phyloP scores from a whole-genome alignment of 2,329 filamentous ascomycete species.

The Apiospora hydei region DNA sequence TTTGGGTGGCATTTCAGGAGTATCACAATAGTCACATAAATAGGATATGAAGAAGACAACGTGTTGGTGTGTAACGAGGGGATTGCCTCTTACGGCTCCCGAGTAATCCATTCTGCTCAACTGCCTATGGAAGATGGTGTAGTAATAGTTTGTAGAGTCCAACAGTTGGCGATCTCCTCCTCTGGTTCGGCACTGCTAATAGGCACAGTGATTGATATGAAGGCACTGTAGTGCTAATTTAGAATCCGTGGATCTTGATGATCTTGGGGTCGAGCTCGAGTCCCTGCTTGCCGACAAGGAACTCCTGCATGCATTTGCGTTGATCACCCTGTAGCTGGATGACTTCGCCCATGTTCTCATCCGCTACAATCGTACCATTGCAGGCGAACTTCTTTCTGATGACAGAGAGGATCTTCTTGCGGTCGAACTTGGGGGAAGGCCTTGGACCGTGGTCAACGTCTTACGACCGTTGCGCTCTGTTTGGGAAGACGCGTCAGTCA shows the following conservation, averaged over 20 bases:
- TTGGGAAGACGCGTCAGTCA: slow-evolving; percentile 50
- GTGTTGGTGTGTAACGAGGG: slow-evolving; percentile 10
- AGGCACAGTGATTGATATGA: slow-evolving; percentile 1
- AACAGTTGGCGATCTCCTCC: neutral
- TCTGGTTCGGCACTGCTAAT: slow-evolving; percentile 1
- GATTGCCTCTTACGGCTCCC: neutral
- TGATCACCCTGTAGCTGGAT: slow-evolving; percentile 99
- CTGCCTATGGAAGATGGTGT: slow-evolving; percentile 12
- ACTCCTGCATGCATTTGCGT: slow-evolving; percentile 98
- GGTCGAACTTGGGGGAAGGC: slow-evolving; percentile 99
- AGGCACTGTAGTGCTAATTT: slow-evolving; percentile 41
- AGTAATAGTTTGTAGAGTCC: slow-evolving; percentile 1
- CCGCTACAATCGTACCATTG: slow-evolving; percentile 99
- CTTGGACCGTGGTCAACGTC: slow-evolving; percentile 99
- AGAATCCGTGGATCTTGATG: slow-evolving; percentile 84
- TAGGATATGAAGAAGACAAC: neutral
- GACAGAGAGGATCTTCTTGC: slow-evolving; percentile 99
- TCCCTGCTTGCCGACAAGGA: slow-evolving; percentile 94
- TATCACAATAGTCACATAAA: neutral
- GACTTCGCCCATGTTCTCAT: slow-evolving; percentile 98
- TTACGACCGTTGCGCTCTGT: slow-evolving; percentile 99
- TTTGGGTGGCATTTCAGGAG: too few species aligned
- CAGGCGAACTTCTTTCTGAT: slow-evolving; percentile 99
- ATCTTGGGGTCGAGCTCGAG: slow-evolving; percentile 94
- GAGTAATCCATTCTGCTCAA: slow-evolving; percentile 7